Base-by-base conservation (phyloP, 768 basidiomycete genomes). In the Tricholomella constricta region DNA sequence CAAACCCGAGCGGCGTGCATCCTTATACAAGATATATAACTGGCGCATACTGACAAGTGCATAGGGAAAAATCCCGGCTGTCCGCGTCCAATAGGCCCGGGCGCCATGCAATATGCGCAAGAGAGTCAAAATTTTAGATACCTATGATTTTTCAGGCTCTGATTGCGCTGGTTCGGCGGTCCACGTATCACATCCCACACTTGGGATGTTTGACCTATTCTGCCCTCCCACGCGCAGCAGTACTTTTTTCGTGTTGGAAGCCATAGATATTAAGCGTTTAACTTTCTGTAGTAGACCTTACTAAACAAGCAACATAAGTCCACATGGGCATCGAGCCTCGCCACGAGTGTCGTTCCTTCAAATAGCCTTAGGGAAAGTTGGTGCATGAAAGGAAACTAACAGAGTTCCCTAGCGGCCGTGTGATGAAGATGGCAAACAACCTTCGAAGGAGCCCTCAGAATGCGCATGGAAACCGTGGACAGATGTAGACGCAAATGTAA, bases 201-300 rank as follows among this genome's bases (percentile, higher is more conserved):
- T 11, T 20, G 10, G 15, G 46, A 12, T 48, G 26, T n/a, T n/a
- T 22, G 20, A 20, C 6, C 20, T 42, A 26, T 48, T 38, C 12
- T 23, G 37, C 25, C 22, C 26, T 20, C 37, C 25, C 25, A 23
- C 27, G 27, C 26, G 36, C 7, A 27, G 34, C 14, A 26, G 6
- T 3, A 15, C 26, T 23, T 35, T 36, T 20, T 12, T 35, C 32
- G 14, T 34, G 31, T 46, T 38, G 36, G 20, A 45, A 27, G 45
- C 45, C 25, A 27, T 8, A 37, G 29, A 23, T 27, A 32, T 52
- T 52, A 52, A 45, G 27, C 51, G 51, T 52, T 47, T 47, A 45
- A 42, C 51, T 52, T 46, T 41, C 38, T 43, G 27, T 27, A 27
- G 43, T 26, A 31, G 17, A 17, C 20, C 17, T 32, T 17, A 31